Percentiles rank a stretch among this genome's conserved stretches.
These are phyloP conservation scores for Epithemia pelagica DNA, from an alignment of 108 stramenopile genomes.

Conservation along the genomic window DNA sequence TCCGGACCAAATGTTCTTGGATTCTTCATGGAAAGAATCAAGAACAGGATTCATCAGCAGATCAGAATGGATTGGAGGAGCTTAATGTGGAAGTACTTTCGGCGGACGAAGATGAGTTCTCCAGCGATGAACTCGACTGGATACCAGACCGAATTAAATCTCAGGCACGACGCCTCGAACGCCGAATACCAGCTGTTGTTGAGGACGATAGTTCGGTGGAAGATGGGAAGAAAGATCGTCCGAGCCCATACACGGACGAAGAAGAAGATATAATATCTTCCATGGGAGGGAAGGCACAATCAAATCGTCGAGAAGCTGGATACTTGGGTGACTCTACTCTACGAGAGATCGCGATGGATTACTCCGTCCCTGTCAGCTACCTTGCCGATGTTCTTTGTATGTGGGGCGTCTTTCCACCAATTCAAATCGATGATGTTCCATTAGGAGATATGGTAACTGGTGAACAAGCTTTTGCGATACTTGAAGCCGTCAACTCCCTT, in stretches of 20 bases:
- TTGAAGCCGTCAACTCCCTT: conserved; percentile 78
- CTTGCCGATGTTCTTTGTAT: conserved; percentile 74
- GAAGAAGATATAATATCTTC: conserved; percentile 66
- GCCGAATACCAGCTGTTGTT: neutral
- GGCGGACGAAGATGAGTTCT: neutral
- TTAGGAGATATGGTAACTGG: conserved; percentile 86
- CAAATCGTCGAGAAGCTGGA: conserved; percentile 46
- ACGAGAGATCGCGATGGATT: conserved; percentile 67
- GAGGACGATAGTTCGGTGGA: conserved; percentile 5
- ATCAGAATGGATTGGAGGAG: too few relatives aligned
- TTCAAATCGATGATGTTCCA: conserved; percentile 42
- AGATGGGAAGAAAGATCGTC: conserved; percentile 6
- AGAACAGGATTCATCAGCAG: too few relatives aligned
- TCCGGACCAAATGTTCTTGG: too few relatives aligned
- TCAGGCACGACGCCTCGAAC: conserved; percentile 3
- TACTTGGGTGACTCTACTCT: conserved; percentile 80
- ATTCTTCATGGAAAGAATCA: too few relatives aligned
- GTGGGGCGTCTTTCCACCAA: conserved; percentile 78
- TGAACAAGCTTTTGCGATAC: conserved; percentile 80
- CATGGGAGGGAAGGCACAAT: conserved; percentile 53
- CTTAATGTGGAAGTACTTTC: neutral
- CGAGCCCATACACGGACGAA: conserved; percentile 55
- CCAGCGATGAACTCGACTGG: conserved; percentile 30
- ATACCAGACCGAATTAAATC: conserved; percentile 45
- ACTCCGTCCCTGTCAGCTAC: conserved; percentile 71